Conservation (phyloP, 306 rosid genomes). For the Cyclanthera cordifolia region DNA sequence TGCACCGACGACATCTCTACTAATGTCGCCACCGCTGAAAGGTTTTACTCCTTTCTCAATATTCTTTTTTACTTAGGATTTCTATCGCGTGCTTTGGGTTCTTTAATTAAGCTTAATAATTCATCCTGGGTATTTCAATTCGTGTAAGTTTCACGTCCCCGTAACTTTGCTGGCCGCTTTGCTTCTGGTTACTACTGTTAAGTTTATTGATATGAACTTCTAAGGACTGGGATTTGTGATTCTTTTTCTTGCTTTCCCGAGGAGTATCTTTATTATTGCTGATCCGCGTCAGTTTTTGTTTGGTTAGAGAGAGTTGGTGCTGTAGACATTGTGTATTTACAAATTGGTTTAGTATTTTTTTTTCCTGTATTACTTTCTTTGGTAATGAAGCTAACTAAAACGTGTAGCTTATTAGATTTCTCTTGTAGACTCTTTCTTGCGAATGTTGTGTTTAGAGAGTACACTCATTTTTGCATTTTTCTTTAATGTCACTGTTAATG, state of each 20-base stretch:
- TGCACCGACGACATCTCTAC: conserved; percentile 63
- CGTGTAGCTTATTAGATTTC: not conserved
- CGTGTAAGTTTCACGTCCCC: not conserved
- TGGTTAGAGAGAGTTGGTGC: not conserved
- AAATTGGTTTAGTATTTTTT: not conserved
- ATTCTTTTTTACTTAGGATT: not conserved
- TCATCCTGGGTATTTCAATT: not conserved
- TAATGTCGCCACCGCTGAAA: conserved; percentile 68
- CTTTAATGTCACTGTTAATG: not conserved
- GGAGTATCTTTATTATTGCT: not conserved
- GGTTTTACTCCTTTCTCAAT: conserved; percentile 23
- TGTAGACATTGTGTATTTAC: not conserved
- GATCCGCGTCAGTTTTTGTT: not conserved
- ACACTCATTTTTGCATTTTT: too few species aligned
- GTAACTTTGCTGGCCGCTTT: not conserved
- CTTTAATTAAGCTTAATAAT: not conserved
- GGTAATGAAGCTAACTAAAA: not conserved
- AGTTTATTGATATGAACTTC: not conserved
- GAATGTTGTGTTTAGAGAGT: not conserved
- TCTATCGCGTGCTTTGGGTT: not conserved
- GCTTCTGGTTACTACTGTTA: not conserved
- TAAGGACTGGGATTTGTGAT: not conserved
- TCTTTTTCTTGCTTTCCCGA: too few species aligned
- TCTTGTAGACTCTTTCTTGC: not conserved
- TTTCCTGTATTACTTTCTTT: not conserved